Percentiles rank a stretch among this genome's conserved stretches.
Evolutionary conservation across 768 basidiomycete genomes (phyloP).

Genomic region (Kwoniella mangroviensis): DNA sequence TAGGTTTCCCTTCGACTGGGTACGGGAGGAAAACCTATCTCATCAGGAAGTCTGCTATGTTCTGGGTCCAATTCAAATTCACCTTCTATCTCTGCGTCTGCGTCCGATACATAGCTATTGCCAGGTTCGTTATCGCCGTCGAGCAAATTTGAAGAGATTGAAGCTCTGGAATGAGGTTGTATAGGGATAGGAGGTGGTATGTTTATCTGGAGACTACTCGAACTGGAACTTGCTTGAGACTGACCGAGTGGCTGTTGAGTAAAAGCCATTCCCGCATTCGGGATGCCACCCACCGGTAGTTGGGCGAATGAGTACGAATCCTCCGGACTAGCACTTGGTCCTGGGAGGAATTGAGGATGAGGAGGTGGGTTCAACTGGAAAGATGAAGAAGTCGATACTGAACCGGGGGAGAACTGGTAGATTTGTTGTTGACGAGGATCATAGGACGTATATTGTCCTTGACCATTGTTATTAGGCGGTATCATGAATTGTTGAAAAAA

Average conservation of each 20-base stretch:
- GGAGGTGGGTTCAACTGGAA: neutral
- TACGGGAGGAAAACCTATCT: neutral
- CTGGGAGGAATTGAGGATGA: neutral
- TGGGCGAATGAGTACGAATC: neutral
- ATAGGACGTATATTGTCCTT: constrained; percentile 13
- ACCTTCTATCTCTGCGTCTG: constrained; percentile 2
- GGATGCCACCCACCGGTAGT: neutral
- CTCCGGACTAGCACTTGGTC: constrained; percentile 6
- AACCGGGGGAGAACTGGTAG: constrained; percentile 10
- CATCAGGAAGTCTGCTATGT: neutral
- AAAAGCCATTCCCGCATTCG: neutral
- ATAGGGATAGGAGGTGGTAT: neutral
- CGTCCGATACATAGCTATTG: constrained; percentile 1
- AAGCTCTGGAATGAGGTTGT: neutral
- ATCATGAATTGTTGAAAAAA: neutral
- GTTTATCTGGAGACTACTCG: neutral
- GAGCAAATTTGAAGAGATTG: neutral
- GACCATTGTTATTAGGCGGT: constrained; percentile 5
- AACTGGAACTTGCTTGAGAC: neutral
- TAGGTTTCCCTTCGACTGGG: constrained; percentile 6
- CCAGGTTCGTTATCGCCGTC: constrained; percentile 1
- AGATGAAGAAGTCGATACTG: neutral
- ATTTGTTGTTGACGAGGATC: neutral
- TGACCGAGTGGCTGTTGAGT: neutral
- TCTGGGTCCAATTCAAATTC: neutral